These are phyloP conservation scores for Phoma sp. DNA, from an alignment of 2,329 filamentous ascomycete genomes.

Conservation along the genomic window DNA sequence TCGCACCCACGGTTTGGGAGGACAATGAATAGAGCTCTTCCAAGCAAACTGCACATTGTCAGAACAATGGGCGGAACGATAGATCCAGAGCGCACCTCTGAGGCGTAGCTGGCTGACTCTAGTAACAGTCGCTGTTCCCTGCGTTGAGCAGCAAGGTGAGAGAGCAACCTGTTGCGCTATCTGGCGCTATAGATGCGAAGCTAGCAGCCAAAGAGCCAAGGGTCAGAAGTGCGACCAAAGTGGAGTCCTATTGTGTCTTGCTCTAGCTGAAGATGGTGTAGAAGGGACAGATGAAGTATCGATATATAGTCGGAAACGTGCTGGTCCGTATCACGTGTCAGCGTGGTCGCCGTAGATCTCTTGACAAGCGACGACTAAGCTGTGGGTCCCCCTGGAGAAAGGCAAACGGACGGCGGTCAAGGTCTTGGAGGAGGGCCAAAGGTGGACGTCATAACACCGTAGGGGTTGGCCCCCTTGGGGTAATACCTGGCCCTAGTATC, in stretches of 20 bases:
- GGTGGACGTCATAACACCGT: too few species aligned
- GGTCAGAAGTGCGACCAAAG: neutral
- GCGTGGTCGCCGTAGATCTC: neutral
- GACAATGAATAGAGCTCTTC: neutral
- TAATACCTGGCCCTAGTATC: too few species aligned
- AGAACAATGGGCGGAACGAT: neutral
- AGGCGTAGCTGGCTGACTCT: neutral
- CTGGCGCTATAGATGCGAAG: neutral
- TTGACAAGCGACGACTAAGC: neutral
- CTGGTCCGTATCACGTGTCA: conserved; percentile 3
- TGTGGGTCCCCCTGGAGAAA: neutral
- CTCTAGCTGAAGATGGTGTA: neutral
- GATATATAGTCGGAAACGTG: conserved; percentile 3
- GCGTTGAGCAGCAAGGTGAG: conserved; percentile 1
- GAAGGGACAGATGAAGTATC: neutral
- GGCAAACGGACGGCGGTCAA: neutral
- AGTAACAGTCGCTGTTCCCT: too few species aligned
- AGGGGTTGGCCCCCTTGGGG: too few species aligned
- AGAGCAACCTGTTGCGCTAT: neutral
- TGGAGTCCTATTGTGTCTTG: neutral
- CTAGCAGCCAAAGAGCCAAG: neutral
- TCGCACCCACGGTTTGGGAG: neutral
- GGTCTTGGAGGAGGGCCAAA: too few species aligned
- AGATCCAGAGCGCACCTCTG: neutral
- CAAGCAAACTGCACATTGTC: neutral